Base-by-base conservation (phyloP, 2,329 filamentous ascomycete genomes). In the Talaromyces verruculosus region DNA sequence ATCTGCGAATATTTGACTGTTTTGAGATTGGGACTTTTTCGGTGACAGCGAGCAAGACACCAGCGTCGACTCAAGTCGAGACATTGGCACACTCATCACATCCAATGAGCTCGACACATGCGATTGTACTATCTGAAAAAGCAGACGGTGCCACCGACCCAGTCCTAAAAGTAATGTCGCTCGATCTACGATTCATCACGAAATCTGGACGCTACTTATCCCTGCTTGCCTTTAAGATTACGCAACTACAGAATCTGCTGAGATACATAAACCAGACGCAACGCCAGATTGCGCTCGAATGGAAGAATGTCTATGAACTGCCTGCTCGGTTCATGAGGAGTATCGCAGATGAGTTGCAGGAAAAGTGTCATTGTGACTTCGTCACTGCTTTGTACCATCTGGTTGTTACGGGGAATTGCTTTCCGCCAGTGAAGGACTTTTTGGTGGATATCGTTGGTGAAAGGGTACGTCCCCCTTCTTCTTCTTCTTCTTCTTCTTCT, bases 241-340 rank as follows among this genome's bases (percentile, higher is more conserved):
- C 93, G 0, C 91, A 92, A 51, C 79, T 98, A 17, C 92, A 97
- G 72, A 96, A 95, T 69, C 78, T 98, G 13, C 81, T 97, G 7
- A 85, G 92, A 59, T 98, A 99, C 74, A 85, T 97, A 53, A 88
- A 88, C 65, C 92, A 97, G 74, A 88, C 91, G 0, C 88, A 95
- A 68, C 83, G 87, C 39, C 91, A 94, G 69, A 91, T 97, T 81
- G 82, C 88, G 28, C 84, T 88, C 2, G 93, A 97, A 75, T 97
- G 91, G 87, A 91, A 91, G 72, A 90, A 91, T 41, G 89, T 91
- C 1, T 87, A 91, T 68, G 91, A 96, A 65, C 82, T 97, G 6
- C 92, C 93, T 0, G 83, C 81, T 13, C 87, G 88, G n/a, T 96
- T 96, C 75, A 84, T 97, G 66, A 84, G 85, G 30, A 91, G 89